These are phyloP conservation scores for Phlebopus sp. DNA, from an alignment of 1,284 basidiomycete genomes.

Conservation along the genomic window DNA sequence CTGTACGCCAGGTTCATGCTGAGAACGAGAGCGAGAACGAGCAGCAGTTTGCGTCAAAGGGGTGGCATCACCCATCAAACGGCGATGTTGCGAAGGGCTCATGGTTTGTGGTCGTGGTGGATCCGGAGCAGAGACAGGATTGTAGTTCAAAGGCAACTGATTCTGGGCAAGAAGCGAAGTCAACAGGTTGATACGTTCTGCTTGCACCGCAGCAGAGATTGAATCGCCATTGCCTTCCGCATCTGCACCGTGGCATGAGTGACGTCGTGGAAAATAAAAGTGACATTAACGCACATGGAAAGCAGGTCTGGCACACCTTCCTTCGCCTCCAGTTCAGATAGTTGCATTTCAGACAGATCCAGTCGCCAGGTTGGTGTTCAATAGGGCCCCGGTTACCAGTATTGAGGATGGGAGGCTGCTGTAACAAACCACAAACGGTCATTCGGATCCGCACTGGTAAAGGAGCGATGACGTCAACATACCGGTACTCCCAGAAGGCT, in stretches of 20 bases:
- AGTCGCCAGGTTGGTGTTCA: slow-evolving; percentile 85
- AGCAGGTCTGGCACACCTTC: slow-evolving; percentile 87
- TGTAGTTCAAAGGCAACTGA: slow-evolving; percentile 28
- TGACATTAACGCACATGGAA: slow-evolving; percentile 53
- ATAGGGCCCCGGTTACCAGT: slow-evolving; percentile 88
- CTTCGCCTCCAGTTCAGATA: slow-evolving; percentile 84
- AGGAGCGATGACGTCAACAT: slow-evolving; percentile 23
- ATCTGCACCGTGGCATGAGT: slow-evolving; percentile 41
- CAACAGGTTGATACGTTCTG: slow-evolving; percentile 75
- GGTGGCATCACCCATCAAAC: slow-evolving; percentile 32
- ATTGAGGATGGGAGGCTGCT: slow-evolving; percentile 84
- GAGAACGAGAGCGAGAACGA: slow-evolving; percentile 50
- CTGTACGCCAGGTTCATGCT: slow-evolving; percentile 43
- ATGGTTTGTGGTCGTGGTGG: slow-evolving; percentile 41
- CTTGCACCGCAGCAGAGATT: slow-evolving; percentile 74
- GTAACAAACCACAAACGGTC: slow-evolving; percentile 1
- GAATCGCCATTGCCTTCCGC: slow-evolving; percentile 83
- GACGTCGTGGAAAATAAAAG: slow-evolving; percentile 2
- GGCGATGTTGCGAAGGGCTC: slow-evolving; percentile 43
- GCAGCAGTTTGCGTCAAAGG: slow-evolving; percentile 35
- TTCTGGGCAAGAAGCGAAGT: slow-evolving; percentile 64
- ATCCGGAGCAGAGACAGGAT: slow-evolving; percentile 22
- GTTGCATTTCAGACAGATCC: slow-evolving; percentile 81
- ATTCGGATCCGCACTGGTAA: neutral
- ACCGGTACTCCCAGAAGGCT: slow-evolving; percentile 52